Evolutionary conservation across 805 yeast genomes (phyloP).

Genomic region (Saccharomycodes ludwigii): DNA sequence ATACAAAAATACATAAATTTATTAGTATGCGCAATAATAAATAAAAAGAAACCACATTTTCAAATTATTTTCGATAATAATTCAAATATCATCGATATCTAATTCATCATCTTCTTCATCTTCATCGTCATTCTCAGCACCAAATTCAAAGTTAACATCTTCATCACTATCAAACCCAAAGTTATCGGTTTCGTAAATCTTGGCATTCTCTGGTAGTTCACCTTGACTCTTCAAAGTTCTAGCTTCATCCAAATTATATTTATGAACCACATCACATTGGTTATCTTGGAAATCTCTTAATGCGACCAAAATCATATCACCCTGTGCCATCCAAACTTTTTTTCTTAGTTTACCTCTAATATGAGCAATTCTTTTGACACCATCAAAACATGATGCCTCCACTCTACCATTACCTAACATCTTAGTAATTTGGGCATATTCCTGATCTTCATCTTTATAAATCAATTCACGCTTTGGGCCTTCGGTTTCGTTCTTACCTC

Average conservation of each 20-base stretch:
- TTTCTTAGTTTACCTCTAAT: constrained; percentile 98
- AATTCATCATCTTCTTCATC: constrained; percentile 58
- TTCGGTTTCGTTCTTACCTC: constrained; percentile 93
- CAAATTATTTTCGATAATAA: too few species aligned
- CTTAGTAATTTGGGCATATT: constrained; percentile 94
- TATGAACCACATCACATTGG: constrained; percentile 95
- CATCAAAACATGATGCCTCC: constrained; percentile 92
- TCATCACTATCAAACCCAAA: constrained; percentile 95
- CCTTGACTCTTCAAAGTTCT: constrained; percentile 91
- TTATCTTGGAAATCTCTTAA: constrained; percentile 98
- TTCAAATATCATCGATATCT: constrained; percentile 89
- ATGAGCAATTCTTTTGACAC: constrained; percentile 87
- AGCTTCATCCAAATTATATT: constrained; percentile 95
- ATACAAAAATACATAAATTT: background rate
- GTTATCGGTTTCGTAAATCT: constrained; percentile 94
- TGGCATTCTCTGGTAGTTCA: constrained; percentile 93
- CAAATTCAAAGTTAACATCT: constrained; percentile 96
- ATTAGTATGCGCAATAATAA: background rate
- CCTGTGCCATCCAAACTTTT: constrained; percentile 99
- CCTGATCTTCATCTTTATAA: constrained; percentile 92
- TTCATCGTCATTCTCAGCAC: constrained; percentile 76
- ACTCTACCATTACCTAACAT: constrained; percentile 98
- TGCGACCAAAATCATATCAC: constrained; percentile 91
- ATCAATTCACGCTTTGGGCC: constrained; percentile 90
- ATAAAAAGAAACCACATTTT: too few species aligned